Percentiles rank a stretch among this genome's conserved stretches.
Evolutionary conservation across 345 rosid genomes (phyloP).

Genomic region (Bruguiera parviflora): DNA sequence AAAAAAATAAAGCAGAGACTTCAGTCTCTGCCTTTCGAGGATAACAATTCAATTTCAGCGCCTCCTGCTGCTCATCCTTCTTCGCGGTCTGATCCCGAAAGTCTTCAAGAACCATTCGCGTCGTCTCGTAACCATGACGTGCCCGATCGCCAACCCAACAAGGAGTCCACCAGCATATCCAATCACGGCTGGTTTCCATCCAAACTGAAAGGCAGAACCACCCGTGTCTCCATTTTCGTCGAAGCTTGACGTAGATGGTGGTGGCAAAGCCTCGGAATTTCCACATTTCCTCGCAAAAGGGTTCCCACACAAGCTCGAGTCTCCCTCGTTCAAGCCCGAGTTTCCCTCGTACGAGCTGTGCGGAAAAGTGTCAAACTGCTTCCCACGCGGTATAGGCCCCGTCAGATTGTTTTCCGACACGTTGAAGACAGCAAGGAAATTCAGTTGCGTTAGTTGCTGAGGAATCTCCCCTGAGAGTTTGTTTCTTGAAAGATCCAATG

Average conservation of each 20-base stretch:
- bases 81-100: neutral
- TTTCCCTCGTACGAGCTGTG: neutral
- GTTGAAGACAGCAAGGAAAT: neutral
- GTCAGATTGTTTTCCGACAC: neutral
- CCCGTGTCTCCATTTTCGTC: too few relatives aligned
- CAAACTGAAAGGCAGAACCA: neutral
- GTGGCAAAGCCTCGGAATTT: neutral
- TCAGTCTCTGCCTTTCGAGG: neutral
- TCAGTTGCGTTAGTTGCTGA: neutral
- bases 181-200: constrained; percentile 2
- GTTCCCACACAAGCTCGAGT: neutral
- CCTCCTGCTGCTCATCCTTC: neutral
- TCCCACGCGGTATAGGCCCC: constrained; percentile 5
- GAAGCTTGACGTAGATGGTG: neutral
- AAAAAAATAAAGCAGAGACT: neutral
- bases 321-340: neutral
- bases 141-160: neutral
- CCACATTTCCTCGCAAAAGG: constrained; percentile 5
- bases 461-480: constrained; percentile 6
- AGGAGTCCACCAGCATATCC: constrained; percentile 1
- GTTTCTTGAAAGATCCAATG: constrained; percentile 2
- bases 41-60: neutral
- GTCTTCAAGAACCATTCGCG: neutral
- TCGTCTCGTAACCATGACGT: neutral
- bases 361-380: neutral